Base-by-base conservation (phyloP, 2,329 filamentous ascomycete genomes). In the Teratosphaeria nubilosa region DNA sequence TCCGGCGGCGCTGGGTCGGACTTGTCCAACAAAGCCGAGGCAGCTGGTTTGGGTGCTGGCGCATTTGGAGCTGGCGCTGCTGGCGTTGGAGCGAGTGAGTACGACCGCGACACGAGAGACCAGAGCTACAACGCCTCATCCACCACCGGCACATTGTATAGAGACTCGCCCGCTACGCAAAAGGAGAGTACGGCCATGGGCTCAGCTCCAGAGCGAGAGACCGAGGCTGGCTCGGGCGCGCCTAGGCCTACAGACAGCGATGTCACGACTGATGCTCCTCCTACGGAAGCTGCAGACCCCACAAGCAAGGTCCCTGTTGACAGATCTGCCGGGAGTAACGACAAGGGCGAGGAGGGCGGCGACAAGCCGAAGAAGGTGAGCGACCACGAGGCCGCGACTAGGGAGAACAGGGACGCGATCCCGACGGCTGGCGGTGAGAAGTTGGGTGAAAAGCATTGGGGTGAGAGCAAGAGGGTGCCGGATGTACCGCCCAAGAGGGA, bases 391-490 rank as follows among this genome's bases (percentile, higher is more conserved):
- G 56, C 48, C 7, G 52, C 51, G 31, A 31, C 27, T 22, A 54
- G 59, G 25, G 65, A 69, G 59, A 71, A 71, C 63, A 51, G 51
- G 4, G 58, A 60, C 45, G 60, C 69, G 51, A 72, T 72, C 54
- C 69, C 69, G 5, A 68, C 64, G 11, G 69, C 69, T 30, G 69
- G 69, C 14, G 69, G 68, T 30, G 60, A 69, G 59, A 62, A 61
- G 51, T 56, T 71, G 2, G 69, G 69, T 48, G 60, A 66, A 58
- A 66, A 68, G 61, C 67, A 70, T 60, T 70, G 68, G 69, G 69
- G 69, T 53, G 69, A 71, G 66, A 71, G 69, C 64, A 60, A 69
- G 55, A 65, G 67, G 16, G 63, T 71, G 14, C 68, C 69, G 11
- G 69, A 70, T 16, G 60, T 62, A 48, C 68, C 68, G 25, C 45